Conservation (phyloP, 2,329 filamentous ascomycete species). For the Trichoderma citrinoviride region DNA sequence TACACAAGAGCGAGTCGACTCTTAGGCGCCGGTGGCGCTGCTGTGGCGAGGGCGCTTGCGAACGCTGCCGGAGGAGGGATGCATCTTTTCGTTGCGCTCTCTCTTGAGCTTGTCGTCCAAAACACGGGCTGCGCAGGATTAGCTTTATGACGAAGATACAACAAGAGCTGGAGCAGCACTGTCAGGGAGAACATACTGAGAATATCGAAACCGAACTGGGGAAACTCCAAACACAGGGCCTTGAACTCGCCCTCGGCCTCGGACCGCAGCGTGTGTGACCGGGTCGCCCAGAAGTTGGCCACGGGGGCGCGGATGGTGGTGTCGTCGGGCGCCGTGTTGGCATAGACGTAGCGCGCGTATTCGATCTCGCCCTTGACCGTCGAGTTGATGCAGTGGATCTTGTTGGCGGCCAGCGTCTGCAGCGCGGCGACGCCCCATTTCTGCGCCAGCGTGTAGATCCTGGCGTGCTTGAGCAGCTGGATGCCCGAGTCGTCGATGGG, state of each 20-base stretch:
- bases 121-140: slow-evolving; percentile 51
- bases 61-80: slow-evolving; percentile 47
- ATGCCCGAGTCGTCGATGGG: slow-evolving; percentile 72
- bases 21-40: slow-evolving; percentile 30
- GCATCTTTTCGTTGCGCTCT: slow-evolving; percentile 59
- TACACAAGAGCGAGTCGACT: neutral
- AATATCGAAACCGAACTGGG: slow-evolving; percentile 91
- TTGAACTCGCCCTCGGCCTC: slow-evolving; percentile 87
- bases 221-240: slow-evolving; percentile 79
- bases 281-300: slow-evolving; percentile 85
- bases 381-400: slow-evolving; percentile 88
- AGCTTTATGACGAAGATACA: slow-evolving; percentile 5
- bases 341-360: slow-evolving; percentile 89
- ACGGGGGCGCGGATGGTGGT: slow-evolving; percentile 74
- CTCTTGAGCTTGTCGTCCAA: slow-evolving; percentile 66
- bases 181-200: slow-evolving; percentile 60
- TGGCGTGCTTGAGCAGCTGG: slow-evolving; percentile 83
- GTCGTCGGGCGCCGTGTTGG: slow-evolving; percentile 68
- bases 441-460: slow-evolving; percentile 83
- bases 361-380: slow-evolving; percentile 87
- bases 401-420: slow-evolving; percentile 75
- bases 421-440: slow-evolving; percentile 68
- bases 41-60: slow-evolving; percentile 59
- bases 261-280: slow-evolving; percentile 75
- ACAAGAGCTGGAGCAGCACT: neutral